Base-by-base conservation (phyloP, 371 early-diverging fungal genomes). In the Choanephora cucurbitarum region DNA sequence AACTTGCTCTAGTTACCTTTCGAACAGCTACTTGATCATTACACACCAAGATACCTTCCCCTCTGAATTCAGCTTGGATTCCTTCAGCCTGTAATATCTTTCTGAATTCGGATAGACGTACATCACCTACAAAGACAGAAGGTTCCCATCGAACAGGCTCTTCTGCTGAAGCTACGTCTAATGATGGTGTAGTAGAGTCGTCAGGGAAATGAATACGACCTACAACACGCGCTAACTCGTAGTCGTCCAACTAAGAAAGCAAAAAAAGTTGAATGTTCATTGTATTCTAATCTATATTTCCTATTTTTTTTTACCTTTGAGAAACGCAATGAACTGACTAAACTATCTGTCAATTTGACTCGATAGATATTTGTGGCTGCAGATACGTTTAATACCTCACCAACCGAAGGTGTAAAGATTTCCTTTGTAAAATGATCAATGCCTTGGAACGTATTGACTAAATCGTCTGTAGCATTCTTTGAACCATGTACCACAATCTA, bases 401-500 rank as follows among this genome's bases (percentile, higher is more conserved):
- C 86, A 7, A 91, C 67, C 5, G 77, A 70, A 2, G 97, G 95
- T 15, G 90, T 81, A 49, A 86, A 93, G 23, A 96, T 82, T 50
- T 93, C 95, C 45, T 87, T 84, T 11, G 93, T 93, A 64, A 91
- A 77, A 24, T 80, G 77, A 21, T 83, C 80, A 48, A 77, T 69
- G 19, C 68, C 70, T 23, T 80, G 65, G 22, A 87, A 90, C 7
- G 83, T 81, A 40, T 76, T 65, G 14, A 74, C 75, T 44, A 92
- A 63, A 9, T 82, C 79, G 4, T 81, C 67, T 15, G 92, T 94
- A 21, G 91, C 73, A 19, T 74, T 73, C 46, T 75, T 68, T 7
- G 84, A 79, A 8, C 95, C 96, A 58, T 93, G 95, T 8, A 97
- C 79, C 17, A 96, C 73, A 33, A 93, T 88, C 91, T 91, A 46